Conservation (phyloP, 768 basidiomycete genomes). For the Amanita jacksonii region DNA sequence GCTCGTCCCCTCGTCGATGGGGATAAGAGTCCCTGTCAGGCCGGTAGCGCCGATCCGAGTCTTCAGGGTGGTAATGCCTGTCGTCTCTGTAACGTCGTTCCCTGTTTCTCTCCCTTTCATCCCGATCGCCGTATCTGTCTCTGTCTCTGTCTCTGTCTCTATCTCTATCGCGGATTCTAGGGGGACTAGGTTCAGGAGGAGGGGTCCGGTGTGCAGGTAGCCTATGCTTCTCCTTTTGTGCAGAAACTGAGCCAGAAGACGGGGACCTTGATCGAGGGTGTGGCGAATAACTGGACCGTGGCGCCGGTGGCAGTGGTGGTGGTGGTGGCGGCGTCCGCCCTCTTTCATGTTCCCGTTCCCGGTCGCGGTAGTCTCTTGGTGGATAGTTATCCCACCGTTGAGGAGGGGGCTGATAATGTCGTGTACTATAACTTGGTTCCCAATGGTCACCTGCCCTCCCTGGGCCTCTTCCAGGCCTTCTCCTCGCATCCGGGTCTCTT, state of each 20-base stretch:
- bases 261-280: slow-evolving; percentile 15
- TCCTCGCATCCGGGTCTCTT: slow-evolving; percentile 25
- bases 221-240: slow-evolving; percentile 28
- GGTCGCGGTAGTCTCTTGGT: slow-evolving; percentile 19
- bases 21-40: slow-evolving; percentile 11
- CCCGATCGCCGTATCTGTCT: slow-evolving; percentile 12
- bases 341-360: slow-evolving; percentile 9
- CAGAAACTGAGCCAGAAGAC: slow-evolving; percentile 18
- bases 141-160: slow-evolving; percentile 19
- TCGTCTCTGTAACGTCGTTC: slow-evolving; percentile 14
- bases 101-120: slow-evolving; percentile 11
- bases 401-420: slow-evolving; percentile 14
- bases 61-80: slow-evolving; percentile 14
- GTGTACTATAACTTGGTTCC: slow-evolving; percentile 21
- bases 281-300: slow-evolving; percentile 30
- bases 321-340: slow-evolving; percentile 18
- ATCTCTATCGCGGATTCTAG: slow-evolving; percentile 15
- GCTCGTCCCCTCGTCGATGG: slow-evolving; percentile 20
- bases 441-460: slow-evolving; percentile 24
- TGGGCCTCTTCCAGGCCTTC: slow-evolving; percentile 13
- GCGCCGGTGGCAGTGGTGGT: slow-evolving; percentile 23
- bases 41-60: slow-evolving; percentile 20
- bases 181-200: slow-evolving; percentile 25
- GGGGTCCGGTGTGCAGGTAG: slow-evolving; percentile 28
- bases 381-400: slow-evolving; percentile 16